phyloP scores from a whole-genome alignment of 768 basidiomycete genomes.

The Leccinum uliginosum region DNA sequence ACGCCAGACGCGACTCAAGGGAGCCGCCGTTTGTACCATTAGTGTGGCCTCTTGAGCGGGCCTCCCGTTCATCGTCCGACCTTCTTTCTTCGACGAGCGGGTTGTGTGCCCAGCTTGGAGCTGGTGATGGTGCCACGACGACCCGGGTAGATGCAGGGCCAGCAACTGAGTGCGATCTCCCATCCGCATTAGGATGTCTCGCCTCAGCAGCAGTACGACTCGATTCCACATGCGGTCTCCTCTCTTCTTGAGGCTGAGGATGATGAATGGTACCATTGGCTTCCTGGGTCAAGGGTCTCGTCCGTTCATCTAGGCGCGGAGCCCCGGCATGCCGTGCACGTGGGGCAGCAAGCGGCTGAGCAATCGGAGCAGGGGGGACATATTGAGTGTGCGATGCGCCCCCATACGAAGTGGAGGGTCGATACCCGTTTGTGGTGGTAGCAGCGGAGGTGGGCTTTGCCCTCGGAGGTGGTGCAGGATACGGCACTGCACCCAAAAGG shows the following conservation, averaged over 20 bases:
- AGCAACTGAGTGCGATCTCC: constrained; percentile 29
- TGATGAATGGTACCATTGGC: constrained; percentile 7
- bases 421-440: constrained; percentile 13
- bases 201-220: constrained; percentile 6
- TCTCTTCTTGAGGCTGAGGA: constrained; percentile 13
- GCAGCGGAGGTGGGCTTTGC: constrained; percentile 3
- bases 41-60: constrained; percentile 5
- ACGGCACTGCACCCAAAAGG: constrained; percentile 21
- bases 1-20: constrained; percentile 25
- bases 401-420: constrained; percentile 2
- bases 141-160: constrained; percentile 31
- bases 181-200: constrained; percentile 9
- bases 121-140: constrained; percentile 20
- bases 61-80: constrained; percentile 29
- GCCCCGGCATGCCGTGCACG: constrained; percentile 21
- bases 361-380: constrained; percentile 9
- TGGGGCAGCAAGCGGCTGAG: constrained; percentile 16
- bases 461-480: constrained; percentile 27
- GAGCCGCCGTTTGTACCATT: constrained; percentile 11
- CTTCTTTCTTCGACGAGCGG: constrained; percentile 27
- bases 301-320: constrained; percentile 23
- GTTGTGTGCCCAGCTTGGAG: constrained; percentile 29
- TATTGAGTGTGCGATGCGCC: constrained; percentile 14
- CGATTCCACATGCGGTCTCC: constrained; percentile 10
- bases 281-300: constrained; percentile 12